These are phyloP conservation scores for Lecanoromycetidae sp. DNA, from an alignment of 2,329 filamentous ascomycete genomes.

Conservation along the genomic window DNA sequence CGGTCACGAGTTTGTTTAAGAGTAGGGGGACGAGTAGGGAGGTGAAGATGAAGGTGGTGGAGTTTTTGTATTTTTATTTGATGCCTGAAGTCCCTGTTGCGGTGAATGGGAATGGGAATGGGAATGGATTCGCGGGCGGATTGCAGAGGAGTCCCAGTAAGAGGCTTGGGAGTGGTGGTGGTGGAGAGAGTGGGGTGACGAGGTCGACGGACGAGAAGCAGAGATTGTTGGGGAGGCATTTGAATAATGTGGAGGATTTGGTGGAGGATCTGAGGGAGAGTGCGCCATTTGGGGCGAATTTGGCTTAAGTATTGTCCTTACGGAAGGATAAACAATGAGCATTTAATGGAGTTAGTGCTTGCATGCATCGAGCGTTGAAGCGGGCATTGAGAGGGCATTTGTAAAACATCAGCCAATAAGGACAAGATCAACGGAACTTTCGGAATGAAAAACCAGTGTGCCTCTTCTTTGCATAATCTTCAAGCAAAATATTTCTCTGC, in stretches of 20 bases:
- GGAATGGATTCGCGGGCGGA: constrained; percentile 35
- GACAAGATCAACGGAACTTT: no score
- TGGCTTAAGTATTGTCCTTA: neutral
- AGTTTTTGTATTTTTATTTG: constrained; percentile 97
- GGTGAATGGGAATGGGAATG: neutral
- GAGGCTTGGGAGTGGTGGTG: constrained; percentile 36
- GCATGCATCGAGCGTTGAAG: constrained; percentile 1
- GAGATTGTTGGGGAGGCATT: constrained; percentile 59
- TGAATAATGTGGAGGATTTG: constrained; percentile 71
- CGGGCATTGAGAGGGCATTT: neutral
- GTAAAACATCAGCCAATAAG: neutral
- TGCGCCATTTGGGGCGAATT: constrained; percentile 51
- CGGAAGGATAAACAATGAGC: neutral
- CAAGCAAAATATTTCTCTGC: constrained; percentile 23
- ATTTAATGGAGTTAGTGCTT: neutral
- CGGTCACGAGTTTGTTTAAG: constrained; percentile 87
- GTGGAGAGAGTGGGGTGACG: constrained; percentile 30
- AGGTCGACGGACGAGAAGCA: constrained; percentile 72
- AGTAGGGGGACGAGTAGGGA: constrained; percentile 71
- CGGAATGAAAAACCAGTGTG: neutral
- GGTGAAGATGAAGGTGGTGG: constrained; percentile 90
- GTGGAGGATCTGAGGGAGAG: constrained; percentile 73
- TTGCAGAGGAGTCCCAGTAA: constrained; percentile 59
- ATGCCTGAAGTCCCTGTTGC: constrained; percentile 61
- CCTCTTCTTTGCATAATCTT: neutral